Evolutionary conservation across 495 filamentous ascomycete genomes (phyloP), one percentile per base, ranked within the genome.

Genomic region (Lophium mytilinum): DNA sequence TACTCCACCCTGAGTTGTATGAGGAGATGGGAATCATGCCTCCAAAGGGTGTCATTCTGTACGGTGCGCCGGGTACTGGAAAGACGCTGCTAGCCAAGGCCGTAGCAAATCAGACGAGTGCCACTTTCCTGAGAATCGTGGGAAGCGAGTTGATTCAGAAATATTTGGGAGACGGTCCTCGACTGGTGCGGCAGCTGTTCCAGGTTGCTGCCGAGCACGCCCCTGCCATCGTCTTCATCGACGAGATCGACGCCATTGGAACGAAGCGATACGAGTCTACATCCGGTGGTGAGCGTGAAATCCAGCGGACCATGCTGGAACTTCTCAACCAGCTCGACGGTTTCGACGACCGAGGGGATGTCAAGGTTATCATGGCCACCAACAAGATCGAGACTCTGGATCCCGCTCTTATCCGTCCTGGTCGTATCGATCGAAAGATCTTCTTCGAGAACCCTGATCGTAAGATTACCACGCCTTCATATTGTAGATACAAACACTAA

Each of bases 1-100:
- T 99, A 49, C 81, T 99, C 58, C 93, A 99, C 68, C 93, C 93
- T 0, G 93, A 99, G 73, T 78, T 99, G 12, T 99, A 99, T 72
- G 93, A 99, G 73, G 93, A 99, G 75, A 99, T 99, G 93, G 93
- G 93, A 68, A 97, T 99, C 79, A 99, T 97, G 73, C 92, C 93
- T 24, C 93, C 93, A 36, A 99, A 99, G 79, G 93, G 93, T 78
- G 93, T 99, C 57, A 99, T 99, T 66, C 87, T 99, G 36, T 99
- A 99, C 73, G 93, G 93, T 74, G 90, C 88, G 4, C 93, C 93
- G 0, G 93, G 93, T 72, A 99, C 93, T 15, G 93, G 93, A 68
- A 99, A 99, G 76, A 99, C 93, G 2, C 77, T 99, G 8, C 80
- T 99, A 45, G 93, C 93, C 53, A 99, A 99, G 75, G 93, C 93